phyloP scores from a whole-genome alignment of 371 early-diverging fungal genomes.

The Smittium culicis region DNA sequence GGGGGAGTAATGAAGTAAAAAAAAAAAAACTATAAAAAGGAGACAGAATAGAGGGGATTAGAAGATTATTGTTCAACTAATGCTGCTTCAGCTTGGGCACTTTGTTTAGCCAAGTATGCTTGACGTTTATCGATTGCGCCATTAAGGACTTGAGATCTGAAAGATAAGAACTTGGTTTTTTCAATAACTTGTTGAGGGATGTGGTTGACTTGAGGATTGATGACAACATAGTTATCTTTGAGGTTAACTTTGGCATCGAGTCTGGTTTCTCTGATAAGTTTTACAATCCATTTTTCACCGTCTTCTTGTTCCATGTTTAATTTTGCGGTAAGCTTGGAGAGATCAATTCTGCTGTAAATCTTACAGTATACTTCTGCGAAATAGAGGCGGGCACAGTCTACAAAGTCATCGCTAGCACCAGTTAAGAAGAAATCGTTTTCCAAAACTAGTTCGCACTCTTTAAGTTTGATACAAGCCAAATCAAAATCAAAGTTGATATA shows the following conservation, averaged over 20 bases:
- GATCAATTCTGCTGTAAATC: conserved; percentile 85
- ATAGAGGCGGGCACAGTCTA: conserved; percentile 80
- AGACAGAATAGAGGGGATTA: neutral
- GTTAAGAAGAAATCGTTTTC: conserved; percentile 80
- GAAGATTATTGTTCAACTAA: neutral
- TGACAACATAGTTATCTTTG: conserved; percentile 80
- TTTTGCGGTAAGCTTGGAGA: conserved; percentile 61
- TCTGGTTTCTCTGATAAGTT: conserved; percentile 84
- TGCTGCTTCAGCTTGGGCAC: conserved; percentile 6
- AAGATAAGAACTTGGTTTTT: conserved; percentile 71
- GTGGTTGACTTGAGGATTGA: conserved; percentile 71
- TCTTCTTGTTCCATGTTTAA: conserved; percentile 74
- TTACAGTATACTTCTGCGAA: conserved; percentile 91
- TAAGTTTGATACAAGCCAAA: conserved; percentile 72
- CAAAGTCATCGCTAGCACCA: conserved; percentile 68
- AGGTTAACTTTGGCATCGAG: conserved; percentile 94
- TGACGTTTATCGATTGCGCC: conserved; percentile 81
- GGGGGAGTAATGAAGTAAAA: neutral
- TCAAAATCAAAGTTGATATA: conserved; percentile 88
- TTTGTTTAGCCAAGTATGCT: conserved; percentile 18
- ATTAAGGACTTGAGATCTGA: conserved; percentile 78
- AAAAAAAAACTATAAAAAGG: conserved; percentile 2
- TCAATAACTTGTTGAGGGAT: conserved; percentile 90
- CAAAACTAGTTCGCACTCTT: conserved; percentile 72
- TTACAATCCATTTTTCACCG: conserved; percentile 93